Evolutionary conservation across 164 flowering plant genomes (phyloP).

Genomic region (Sedum album): DNA sequence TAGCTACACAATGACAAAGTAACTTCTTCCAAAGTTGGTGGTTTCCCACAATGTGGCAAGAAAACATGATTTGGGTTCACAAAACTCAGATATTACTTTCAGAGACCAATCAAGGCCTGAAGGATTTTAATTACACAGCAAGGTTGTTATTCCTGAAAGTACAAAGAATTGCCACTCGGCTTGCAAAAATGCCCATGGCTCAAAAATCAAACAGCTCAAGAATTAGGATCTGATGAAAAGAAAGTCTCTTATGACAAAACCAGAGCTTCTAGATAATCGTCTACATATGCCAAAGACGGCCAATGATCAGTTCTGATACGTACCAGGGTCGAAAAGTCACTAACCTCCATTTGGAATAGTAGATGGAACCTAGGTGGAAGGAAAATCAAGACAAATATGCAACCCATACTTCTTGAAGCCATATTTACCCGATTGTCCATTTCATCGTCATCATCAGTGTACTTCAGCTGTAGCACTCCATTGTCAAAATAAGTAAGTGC

Average conservation of each 20-base stretch:
- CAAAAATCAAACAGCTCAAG: background rate
- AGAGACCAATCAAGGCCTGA: background rate
- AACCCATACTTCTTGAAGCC: conserved; percentile 54
- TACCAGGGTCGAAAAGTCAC: conserved; percentile 67
- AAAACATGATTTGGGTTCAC: too few species aligned
- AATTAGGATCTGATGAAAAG: background rate
- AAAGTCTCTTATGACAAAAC: conserved; percentile 31
- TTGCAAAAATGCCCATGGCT: background rate
- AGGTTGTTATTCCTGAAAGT: background rate
- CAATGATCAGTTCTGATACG: conserved; percentile 93
- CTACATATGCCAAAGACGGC: conserved; percentile 96
- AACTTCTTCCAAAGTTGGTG: too few species aligned
- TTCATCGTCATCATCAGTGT: conserved; percentile 42
- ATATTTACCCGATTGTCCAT: conserved; percentile 19
- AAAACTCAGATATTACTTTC: too few species aligned
- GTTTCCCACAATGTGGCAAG: too few species aligned
- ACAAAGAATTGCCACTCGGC: conserved; percentile 3
- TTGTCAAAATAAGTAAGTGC: conserved; percentile 16
- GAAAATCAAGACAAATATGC: conserved; percentile 60
- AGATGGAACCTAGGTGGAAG: conserved; percentile 94
- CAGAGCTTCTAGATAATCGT: conserved; percentile 90
- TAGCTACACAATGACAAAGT: too few species aligned
- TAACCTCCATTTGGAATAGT: conserved; percentile 81
- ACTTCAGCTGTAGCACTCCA: conserved; percentile 61
- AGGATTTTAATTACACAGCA: background rate